Percentiles rank a stretch among this genome's conserved stretches.
These are phyloP conservation scores for Aureobasidium lini DNA, from an alignment of 2,329 filamentous ascomycete species.

Conservation along the genomic window DNA sequence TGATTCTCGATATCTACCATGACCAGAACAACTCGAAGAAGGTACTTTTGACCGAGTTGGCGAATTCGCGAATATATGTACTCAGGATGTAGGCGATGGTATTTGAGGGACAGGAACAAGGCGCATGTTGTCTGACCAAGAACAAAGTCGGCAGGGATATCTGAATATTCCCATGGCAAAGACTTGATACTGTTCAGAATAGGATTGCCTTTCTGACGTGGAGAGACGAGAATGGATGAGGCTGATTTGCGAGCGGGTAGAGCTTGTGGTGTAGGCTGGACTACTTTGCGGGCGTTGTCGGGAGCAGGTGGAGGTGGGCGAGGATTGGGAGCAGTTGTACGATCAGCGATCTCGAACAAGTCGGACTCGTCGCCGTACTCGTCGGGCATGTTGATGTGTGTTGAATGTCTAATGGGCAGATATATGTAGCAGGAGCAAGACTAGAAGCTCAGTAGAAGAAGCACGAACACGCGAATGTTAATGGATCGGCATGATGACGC, in stretches of 20 bases:
- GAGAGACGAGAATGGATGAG: conserved; percentile 80
- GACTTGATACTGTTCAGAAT: conserved; percentile 75
- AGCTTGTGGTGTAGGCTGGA: conserved; percentile 85
- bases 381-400: conserved; percentile 33
- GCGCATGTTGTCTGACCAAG: conserved; percentile 82
- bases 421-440: neutral
- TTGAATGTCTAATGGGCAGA: neutral
- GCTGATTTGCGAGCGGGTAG: conserved; percentile 59
- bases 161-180: conserved; percentile 91
- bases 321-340: conserved; percentile 29
- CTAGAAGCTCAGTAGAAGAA: neutral
- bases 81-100: conserved; percentile 93
- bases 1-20: conserved; percentile 96
- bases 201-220: conserved; percentile 90
- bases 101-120: conserved; percentile 89
- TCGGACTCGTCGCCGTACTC: conserved; percentile 39
- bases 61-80: conserved; percentile 95
- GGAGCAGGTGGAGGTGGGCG: neutral
- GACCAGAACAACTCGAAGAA: conserved; percentile 73
- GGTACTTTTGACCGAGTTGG: conserved; percentile 75
- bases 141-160: conserved; percentile 92
- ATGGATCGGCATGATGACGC: neutral
- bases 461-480: neutral
- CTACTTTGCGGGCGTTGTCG: conserved; percentile 45
- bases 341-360: conserved; percentile 29